Evolutionary conservation across 805 yeast species (phyloP).

Genomic region (Candida silvatica): DNA sequence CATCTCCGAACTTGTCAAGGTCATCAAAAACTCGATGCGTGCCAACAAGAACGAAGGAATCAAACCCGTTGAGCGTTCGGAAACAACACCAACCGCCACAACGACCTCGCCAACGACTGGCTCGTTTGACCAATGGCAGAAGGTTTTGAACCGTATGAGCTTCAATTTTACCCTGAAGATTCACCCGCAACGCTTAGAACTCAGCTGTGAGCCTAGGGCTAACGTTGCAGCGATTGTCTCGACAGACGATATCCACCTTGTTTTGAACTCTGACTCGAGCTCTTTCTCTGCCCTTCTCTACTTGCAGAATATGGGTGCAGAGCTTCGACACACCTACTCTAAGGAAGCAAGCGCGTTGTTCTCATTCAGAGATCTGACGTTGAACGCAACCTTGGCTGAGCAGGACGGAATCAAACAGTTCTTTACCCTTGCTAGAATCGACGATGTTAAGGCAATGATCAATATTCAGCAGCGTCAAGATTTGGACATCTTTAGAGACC

Average conservation of each 20-base stretch:
- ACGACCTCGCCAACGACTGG: conserved; percentile 3
- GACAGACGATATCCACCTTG: conserved; percentile 55
- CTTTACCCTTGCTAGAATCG: conserved; percentile 40
- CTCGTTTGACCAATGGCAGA: conserved; percentile 28
- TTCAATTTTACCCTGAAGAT: conserved; percentile 54
- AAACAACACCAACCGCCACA: not conserved
- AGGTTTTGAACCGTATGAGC: conserved; percentile 46
- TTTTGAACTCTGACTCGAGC: conserved; percentile 42
- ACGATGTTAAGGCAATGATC: conserved; percentile 51
- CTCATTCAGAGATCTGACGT: conserved; percentile 33
- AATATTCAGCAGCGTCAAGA: conserved; percentile 86
- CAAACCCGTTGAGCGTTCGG: not conserved
- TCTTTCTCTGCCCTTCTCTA: conserved; percentile 33
- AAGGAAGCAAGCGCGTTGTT: conserved; percentile 80
- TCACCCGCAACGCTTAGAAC: conserved; percentile 63
- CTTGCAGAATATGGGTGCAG: conserved; percentile 51
- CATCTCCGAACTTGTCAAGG: conserved; percentile 45
- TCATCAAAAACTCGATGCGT: conserved; percentile 40
- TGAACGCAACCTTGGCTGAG: conserved; percentile 40
- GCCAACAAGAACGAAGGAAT: conserved; percentile 2
- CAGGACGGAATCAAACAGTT: conserved; percentile 29
- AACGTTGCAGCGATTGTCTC: conserved; percentile 83
- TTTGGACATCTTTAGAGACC: conserved; percentile 68
- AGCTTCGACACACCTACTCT: conserved; percentile 85
- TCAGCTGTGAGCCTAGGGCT: conserved; percentile 92